Base-by-base conservation (phyloP, 768 basidiomycete genomes). In the Boletus edulis region DNA sequence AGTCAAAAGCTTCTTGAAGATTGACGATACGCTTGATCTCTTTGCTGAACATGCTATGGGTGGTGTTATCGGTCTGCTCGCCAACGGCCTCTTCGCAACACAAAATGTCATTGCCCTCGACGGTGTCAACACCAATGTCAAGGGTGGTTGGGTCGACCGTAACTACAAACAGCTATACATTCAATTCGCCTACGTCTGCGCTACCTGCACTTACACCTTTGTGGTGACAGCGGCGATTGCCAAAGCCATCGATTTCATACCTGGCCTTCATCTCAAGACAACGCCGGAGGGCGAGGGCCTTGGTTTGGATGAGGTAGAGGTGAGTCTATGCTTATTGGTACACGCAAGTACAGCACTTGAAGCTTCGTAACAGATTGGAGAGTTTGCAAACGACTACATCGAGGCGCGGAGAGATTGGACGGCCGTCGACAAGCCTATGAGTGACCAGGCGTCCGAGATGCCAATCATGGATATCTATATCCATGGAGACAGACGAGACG, bases 11-110 rank as follows among this genome's bases (percentile, higher is more conserved):
- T 64, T 88, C 34, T 56, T 94, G 51, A 72, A 75, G 17, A 81
- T 94, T 51, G 94, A 97, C 67, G 94, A 96, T 65, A 85, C 92
- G 0, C 85, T 97, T 47, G 94, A 98, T 78, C 81, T 94, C 43
- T 95, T 93, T 68, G 93, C 94, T 17, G 86, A 91, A 63, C 94
- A 97, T 75, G 94, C 87, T 37, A 73, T 95, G 39, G 92, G 91
- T 8, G 91, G 92, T 24, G 82, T 91, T 39, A 72, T 90, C 49
- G 94, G 91, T 41, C 77, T 90, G 15, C 66, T 91, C 46, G 59
- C 79, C 60, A 93, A 89, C 53, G 91, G 73, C 15, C 78, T 94
- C 62, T 92, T 94, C 62, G 92, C 86, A 15, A 82, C 86, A 20
- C 72, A 73, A 6, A 72, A 74, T 8, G 76, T 94, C 47, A 84